phyloP scores from a whole-genome alignment of 1,284 basidiomycete species.

The Vanrija sp. region DNA sequence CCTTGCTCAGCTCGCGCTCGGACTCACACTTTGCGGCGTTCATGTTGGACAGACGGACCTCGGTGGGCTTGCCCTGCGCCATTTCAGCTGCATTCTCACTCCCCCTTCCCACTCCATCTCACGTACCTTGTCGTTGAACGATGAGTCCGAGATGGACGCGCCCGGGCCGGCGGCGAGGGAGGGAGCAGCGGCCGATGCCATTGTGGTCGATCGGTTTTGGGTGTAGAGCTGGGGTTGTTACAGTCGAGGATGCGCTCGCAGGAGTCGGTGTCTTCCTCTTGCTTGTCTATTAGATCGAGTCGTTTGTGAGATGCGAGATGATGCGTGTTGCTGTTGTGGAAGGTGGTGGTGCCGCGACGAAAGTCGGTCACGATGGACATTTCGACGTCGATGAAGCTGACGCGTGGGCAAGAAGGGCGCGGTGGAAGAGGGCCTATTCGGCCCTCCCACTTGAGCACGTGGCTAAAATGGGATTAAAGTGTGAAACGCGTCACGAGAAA shows the following conservation, averaged over 20 bases:
- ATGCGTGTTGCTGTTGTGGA: slow-evolving; percentile 6
- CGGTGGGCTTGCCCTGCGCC: slow-evolving; percentile 54
- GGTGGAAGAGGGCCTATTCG: no score
- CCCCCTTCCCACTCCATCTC: not conserved
- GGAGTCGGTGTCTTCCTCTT: not conserved
- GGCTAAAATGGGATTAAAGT: no score
- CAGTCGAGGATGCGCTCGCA: not conserved
- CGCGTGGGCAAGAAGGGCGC: no score
- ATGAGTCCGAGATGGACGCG: slow-evolving; percentile 31
- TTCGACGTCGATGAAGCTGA: no score
- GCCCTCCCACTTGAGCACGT: no score
- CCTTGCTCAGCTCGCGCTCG: not conserved
- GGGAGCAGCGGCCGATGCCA: slow-evolving; percentile 24
- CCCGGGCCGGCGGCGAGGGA: slow-evolving; percentile 18
- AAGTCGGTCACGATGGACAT: slow-evolving; percentile 1
- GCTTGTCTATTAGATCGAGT: not conserved
- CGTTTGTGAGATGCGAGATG: not conserved
- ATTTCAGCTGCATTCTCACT: slow-evolving; percentile 9
- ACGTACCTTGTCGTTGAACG: slow-evolving; percentile 46
- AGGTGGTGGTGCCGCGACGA: slow-evolving; percentile 18
- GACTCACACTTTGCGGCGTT: slow-evolving; percentile 83
- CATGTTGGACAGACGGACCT: slow-evolving; percentile 91
- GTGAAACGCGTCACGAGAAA: no score
- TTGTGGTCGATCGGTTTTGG: slow-evolving; percentile 12
- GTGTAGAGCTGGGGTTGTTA: not conserved